Evolutionary conservation across 2,329 filamentous ascomycete genomes (phyloP).

Genomic region (Colletotrichum sp.): DNA sequence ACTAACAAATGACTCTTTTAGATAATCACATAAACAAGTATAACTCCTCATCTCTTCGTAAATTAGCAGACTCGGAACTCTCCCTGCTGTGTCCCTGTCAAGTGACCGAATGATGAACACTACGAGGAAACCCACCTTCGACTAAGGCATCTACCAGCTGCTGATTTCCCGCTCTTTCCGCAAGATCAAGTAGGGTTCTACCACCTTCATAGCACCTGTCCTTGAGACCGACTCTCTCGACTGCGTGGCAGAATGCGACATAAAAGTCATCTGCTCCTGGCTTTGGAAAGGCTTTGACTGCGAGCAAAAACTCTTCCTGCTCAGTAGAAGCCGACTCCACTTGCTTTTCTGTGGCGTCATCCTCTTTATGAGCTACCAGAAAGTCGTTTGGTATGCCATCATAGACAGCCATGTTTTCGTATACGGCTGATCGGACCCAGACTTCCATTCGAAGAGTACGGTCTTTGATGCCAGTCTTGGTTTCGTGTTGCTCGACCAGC

Average conservation of each 20-base stretch:
- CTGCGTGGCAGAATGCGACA: not conserved
- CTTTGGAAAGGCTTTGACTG: not conserved
- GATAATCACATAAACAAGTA: no score
- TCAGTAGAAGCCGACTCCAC: not conserved
- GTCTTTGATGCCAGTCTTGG: not conserved
- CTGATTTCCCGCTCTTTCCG: not conserved
- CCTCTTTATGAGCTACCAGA: not conserved
- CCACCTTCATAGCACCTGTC: not conserved
- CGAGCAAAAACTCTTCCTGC: rapidly evolving
- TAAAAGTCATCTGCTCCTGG: not conserved
- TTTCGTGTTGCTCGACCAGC: not conserved
- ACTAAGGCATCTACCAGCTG: not conserved
- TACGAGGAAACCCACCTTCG: not conserved
- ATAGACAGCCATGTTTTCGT: not conserved
- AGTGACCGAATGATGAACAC: no score
- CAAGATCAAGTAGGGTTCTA: not conserved
- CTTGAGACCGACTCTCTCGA: not conserved
- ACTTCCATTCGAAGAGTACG: not conserved
- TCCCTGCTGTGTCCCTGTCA: no score
- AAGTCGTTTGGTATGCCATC: not conserved
- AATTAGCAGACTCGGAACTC: not conserved
- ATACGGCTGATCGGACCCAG: not conserved
- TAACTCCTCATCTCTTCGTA: no score
- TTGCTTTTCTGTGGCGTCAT: not conserved
- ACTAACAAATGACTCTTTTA: no score